These are phyloP conservation scores for Maudiozyma serrabonitensis DNA, from an alignment of 805 yeast species.

Conservation along the genomic window DNA sequence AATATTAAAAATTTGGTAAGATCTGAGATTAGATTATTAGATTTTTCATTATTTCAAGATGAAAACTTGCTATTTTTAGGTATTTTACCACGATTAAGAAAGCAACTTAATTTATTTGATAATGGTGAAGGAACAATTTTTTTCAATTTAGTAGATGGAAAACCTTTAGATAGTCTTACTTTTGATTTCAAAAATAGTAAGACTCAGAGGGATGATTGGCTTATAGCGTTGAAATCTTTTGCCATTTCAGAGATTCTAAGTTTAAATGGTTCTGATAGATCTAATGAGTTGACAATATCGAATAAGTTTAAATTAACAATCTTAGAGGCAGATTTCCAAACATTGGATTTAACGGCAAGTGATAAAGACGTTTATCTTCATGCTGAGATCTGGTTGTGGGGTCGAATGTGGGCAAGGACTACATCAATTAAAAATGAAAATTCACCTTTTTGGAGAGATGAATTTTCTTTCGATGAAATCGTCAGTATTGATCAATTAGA, in stretches of 20 bases:
- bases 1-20: constrained; percentile 43
- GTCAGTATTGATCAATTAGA: constrained; percentile 41
- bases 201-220: constrained; percentile 70
- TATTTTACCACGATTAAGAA: constrained; percentile 42
- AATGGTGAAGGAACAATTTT: not conserved
- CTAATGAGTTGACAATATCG: constrained; percentile 40
- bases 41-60: constrained; percentile 51
- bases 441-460: constrained; percentile 80
- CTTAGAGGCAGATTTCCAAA: constrained; percentile 52
- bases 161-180: constrained; percentile 18
- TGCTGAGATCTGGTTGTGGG: constrained; percentile 66
- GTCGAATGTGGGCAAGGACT: constrained; percentile 68
- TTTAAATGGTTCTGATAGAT: constrained; percentile 19
- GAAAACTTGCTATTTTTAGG: constrained; percentile 55
- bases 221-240: constrained; percentile 55
- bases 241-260: constrained; percentile 42
- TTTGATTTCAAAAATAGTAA: constrained; percentile 52
- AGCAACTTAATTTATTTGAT: constrained; percentile 11
- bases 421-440: constrained; percentile 42
- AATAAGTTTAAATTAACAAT: constrained; percentile 48
- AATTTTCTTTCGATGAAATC: constrained; percentile 53
- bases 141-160: not conserved
- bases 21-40: constrained; percentile 55
- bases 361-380: constrained; percentile 31
- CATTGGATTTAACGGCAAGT: constrained; percentile 1